Evolutionary conservation across 2,329 filamentous ascomycete species (phyloP).

Genomic region (Aotearoamyces nothofagi): DNA sequence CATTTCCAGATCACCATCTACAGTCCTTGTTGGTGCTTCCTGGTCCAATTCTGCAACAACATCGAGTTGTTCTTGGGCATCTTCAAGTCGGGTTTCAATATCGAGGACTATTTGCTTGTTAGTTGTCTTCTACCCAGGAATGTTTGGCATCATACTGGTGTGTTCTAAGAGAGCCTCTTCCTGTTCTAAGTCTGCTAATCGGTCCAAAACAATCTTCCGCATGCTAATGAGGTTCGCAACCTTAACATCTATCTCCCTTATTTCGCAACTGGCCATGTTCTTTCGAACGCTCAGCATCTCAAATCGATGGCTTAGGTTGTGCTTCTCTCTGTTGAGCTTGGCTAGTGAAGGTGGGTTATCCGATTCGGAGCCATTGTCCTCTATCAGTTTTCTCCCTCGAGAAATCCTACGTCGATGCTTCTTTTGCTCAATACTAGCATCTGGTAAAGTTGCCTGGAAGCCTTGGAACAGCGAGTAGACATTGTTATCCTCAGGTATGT

Average conservation of each 20-base stretch:
- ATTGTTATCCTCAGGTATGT: conserved; percentile 78
- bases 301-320: conserved; percentile 65
- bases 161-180: conserved; percentile 85
- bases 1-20: conserved; percentile 39
- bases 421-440: conserved; percentile 51
- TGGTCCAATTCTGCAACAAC: conserved; percentile 41
- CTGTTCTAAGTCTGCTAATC: conserved; percentile 73
- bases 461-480: conserved; percentile 91
- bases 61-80: conserved; percentile 41
- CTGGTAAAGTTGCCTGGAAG: conserved; percentile 79
- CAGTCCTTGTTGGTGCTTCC: conserved; percentile 34
- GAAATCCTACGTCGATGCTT: conserved; percentile 57
- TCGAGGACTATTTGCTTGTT: conserved; percentile 35
- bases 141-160: conserved; percentile 45
- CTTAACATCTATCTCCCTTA: conserved; percentile 92
- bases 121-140: conserved; percentile 4
- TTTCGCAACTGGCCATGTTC: conserved; percentile 95
- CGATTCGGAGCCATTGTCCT: conserved; percentile 37
- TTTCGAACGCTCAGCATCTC: conserved; percentile 88
- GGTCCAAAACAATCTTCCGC: conserved; percentile 80
- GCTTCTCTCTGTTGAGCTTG: conserved; percentile 67
- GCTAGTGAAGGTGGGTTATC: conserved; percentile 52
- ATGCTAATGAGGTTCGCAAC: conserved; percentile 86
- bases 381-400: conserved; percentile 61
- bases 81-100: conserved; percentile 44